These are phyloP conservation scores for Blastocrithidia nonstop DNA, from an alignment of 208 protist species.

Conservation along the genomic window DNA sequence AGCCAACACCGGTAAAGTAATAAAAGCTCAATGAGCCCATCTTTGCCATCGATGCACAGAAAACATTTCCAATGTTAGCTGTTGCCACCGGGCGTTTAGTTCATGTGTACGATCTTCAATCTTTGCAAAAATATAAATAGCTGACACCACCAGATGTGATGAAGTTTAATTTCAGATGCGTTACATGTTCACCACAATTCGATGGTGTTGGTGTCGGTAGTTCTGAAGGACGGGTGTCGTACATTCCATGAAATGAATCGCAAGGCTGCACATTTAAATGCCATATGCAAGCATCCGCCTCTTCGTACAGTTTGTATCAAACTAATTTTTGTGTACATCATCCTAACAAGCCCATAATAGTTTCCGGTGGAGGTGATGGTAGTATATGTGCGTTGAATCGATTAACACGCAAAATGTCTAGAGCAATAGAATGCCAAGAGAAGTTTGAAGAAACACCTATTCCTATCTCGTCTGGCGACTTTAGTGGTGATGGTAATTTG, in stretches of 20 bases:
- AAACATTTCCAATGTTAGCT: slow-evolving; percentile 36
- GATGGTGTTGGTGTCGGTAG: slow-evolving; percentile 48
- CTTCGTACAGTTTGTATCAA: slow-evolving; percentile 28
- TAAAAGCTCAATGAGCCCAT: slow-evolving; percentile 56
- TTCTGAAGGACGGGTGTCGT: slow-evolving; percentile 60
- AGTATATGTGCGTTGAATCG: slow-evolving; percentile 24
- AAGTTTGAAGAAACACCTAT: slow-evolving; percentile 22
- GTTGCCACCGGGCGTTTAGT: slow-evolving; percentile 40
- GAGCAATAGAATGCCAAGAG: slow-evolving; percentile 10
- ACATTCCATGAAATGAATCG: slow-evolving; percentile 18
- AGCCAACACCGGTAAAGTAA: slow-evolving; percentile 38
- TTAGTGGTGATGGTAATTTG: slow-evolving; percentile 36
- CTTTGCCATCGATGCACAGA: slow-evolving; percentile 55
- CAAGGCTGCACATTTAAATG: slow-evolving; percentile 51
- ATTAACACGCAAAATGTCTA: slow-evolving; percentile 15
- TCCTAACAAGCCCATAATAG: slow-evolving; percentile 14
- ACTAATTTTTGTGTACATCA: slow-evolving; percentile 66
- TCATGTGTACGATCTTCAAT: slow-evolving; percentile 50
- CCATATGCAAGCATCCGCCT: slow-evolving; percentile 25
- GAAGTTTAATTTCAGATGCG: slow-evolving; percentile 51
- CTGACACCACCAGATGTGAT: slow-evolving; percentile 28
- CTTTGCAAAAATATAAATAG: slow-evolving; percentile 31
- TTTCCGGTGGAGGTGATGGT: slow-evolving; percentile 65
- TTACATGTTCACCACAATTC: slow-evolving; percentile 39
- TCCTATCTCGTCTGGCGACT: slow-evolving; percentile 55